phyloP scores from a whole-genome alignment of 495 filamentous ascomycete genomes.

The Parathielavia hyrcaniae region DNA sequence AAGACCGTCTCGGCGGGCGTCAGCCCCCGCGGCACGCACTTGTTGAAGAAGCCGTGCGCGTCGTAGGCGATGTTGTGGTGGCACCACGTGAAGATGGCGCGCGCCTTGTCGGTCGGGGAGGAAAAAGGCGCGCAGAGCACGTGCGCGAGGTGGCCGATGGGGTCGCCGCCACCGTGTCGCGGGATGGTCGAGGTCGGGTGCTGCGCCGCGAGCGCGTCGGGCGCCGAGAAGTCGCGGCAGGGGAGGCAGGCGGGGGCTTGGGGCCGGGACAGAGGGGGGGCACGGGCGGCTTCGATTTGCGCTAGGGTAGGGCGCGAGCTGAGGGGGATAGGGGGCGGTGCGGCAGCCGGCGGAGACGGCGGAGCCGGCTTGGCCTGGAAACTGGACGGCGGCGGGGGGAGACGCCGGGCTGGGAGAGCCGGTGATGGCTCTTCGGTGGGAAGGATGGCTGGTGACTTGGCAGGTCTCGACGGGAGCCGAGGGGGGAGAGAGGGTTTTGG shows the following conservation, averaged over 20 bases:
- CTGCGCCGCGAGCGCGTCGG: conserved; percentile 70
- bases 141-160: conserved; percentile 61
- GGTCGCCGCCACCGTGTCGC: conserved; percentile 49
- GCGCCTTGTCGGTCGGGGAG: conserved; percentile 80
- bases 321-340: conserved; percentile 45
- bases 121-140: conserved; percentile 73
- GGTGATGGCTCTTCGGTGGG: conserved; percentile 22
- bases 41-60: conserved; percentile 64
- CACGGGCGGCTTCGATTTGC: conserved; percentile 39
- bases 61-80: conserved; percentile 93
- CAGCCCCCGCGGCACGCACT: conserved; percentile 53
- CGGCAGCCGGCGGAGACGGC: too few species aligned
- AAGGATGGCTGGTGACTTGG: conserved; percentile 19
- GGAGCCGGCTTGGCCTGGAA: conserved; percentile 19
- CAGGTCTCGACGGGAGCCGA: conserved; percentile 38
- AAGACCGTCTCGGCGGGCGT: conserved; percentile 62
- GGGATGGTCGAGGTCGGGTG: conserved; percentile 67
- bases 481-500: conserved; percentile 37
- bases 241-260: conserved; percentile 52
- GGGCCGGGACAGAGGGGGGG: conserved; percentile 21
- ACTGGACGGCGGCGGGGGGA: conserved; percentile 37
- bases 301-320: conserved; percentile 39
- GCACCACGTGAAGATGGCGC: conserved; percentile 88
- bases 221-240: conserved; percentile 80
- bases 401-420: conserved; percentile 33